Base-by-base conservation (phyloP, 2,329 filamentous ascomycete genomes). In the Coniochaeta sp. region DNA sequence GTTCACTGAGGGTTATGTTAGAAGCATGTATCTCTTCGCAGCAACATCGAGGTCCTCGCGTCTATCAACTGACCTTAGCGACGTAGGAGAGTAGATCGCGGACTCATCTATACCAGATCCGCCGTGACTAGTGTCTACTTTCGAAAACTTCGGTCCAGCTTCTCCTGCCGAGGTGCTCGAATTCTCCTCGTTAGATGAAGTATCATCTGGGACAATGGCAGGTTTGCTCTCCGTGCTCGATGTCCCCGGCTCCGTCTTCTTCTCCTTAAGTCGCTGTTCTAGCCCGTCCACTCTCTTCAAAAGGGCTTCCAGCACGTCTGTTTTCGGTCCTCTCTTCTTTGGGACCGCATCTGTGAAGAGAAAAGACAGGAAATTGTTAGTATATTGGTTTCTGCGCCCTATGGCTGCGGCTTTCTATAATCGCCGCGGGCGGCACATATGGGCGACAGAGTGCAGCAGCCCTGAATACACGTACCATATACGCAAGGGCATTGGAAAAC, bases 311-410 rank as follows among this genome's bases (percentile, higher is more conserved):
- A 96, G 78, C 5, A 96, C 90, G 71, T 96, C 91, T 31, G 91
- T 96, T 74, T 96, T 96, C 2, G 91, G 91, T 0, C 91, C 91
- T 71, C 91, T 82, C 73, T 96, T 96, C 76, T 96, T 96, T 0
- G 91, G 91, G 19, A 95, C 85, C 28, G 91, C 91, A 77, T 96
- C 91, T 93, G 67, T 22, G n/a, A 40, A 59, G 12, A 26, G 31
- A 7, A 38, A 34, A 56, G 34, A 34, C 19, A 31, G 2, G 26
- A 12, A 31, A 1, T 44, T 34, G 38, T 58, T 34, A 58, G 38
- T 44, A 44, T 31, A 26, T n/a, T 22, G 24, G 17, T 9, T n/a
- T n/a, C 24, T 16, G 38, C 38, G 34, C 16, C 16, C 6, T 9
- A 40, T 40, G 38, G 9, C 17, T n/a, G 38, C 9, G 17, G 38